phyloP scores from a whole-genome alignment of 306 rosid genomes.

The Prunus salicina region DNA sequence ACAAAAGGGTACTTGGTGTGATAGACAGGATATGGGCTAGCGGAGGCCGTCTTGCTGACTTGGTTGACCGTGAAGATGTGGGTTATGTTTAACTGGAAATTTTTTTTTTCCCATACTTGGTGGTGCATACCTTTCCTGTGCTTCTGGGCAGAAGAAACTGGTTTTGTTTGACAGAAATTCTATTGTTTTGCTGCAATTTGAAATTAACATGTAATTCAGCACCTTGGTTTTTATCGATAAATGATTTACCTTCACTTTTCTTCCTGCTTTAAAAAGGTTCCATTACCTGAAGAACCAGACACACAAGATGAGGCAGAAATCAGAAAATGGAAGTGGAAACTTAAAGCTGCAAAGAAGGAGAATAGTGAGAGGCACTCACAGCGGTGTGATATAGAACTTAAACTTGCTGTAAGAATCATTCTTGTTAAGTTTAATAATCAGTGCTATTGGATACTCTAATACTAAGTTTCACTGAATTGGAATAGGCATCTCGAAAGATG shows the following conservation, averaged over 20 bases:
- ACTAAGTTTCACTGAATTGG: constrained; percentile 22
- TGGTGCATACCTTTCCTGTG: constrained; percentile 10
- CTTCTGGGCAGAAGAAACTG: constrained; percentile 15
- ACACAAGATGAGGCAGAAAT: constrained; percentile 73
- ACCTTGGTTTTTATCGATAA: background rate
- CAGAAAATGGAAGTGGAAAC: constrained; percentile 93
- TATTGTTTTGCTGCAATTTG: background rate
- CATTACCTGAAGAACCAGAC: constrained; percentile 75
- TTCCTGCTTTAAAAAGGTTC: constrained; percentile 41
- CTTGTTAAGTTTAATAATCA: constrained; percentile 14
- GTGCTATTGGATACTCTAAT: constrained; percentile 1
- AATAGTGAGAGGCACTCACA: constrained; percentile 84
- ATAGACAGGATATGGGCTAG: constrained; percentile 89
- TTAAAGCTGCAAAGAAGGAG: constrained; percentile 64
- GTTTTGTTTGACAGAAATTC: constrained; percentile 4
- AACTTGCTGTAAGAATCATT: constrained; percentile 75
- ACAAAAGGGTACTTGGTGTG: constrained; percentile 70
- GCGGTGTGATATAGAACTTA: constrained; percentile 88
- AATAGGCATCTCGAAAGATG: constrained; percentile 94
- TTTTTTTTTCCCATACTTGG: constrained; percentile 2
- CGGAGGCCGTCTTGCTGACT: constrained; percentile 80
- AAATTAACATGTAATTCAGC: background rate
- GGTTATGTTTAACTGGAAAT: constrained; percentile 27
- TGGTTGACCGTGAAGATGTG: constrained; percentile 81
- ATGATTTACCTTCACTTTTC: background rate